Base-by-base conservation (phyloP, 257 asterid species). In the Solanum tarijense region DNA sequence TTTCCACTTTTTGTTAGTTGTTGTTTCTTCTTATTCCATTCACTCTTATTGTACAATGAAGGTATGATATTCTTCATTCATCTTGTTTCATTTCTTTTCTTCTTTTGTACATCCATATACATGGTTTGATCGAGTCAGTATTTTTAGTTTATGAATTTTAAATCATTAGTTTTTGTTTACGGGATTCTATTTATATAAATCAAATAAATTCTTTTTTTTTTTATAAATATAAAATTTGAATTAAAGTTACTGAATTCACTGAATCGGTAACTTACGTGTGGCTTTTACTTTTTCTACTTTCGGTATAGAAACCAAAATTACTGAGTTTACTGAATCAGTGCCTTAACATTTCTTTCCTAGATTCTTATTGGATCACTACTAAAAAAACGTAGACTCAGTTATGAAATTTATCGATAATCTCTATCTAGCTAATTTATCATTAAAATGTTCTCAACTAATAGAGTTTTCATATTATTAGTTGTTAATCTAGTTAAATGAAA, bases 201-300 rank as follows among this genome's bases (percentile, higher is more conserved):
- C 12, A 69, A 31, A 69, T 69, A 0, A 29, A 0, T 31, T 69
- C 3, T 3, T 69, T 14, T 3, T 3, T 3, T 7, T 0, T 13
- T 29, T 29, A 68, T 6, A 3, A 27, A 12, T 31, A 69, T 14
- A 31, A 14, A 71, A 4, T 71, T 7, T 71, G 12, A 31, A 31
- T 1, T 16, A 71, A 16, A 71, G 35, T 31, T 71, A 71, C 0
- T 29, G 12, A 69, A 3, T 29, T 69, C 9, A 69, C 11, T 2
- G 6, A 29, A 29, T 69, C 3, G 10, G 5, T 27, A 6, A 6
- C 23, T 6, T 14, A 69, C 5, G 3, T 12, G 11, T 6, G 38
- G 76, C 76, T 29, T 29, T 29, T 5, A 5, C 6, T 9, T 79
- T 4, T 79, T 55, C 65, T 43, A 43, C 9, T 25, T 79, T 46